phyloP scores from a whole-genome alignment of 1,284 basidiomycete genomes.

The Puccinia horiana region DNA sequence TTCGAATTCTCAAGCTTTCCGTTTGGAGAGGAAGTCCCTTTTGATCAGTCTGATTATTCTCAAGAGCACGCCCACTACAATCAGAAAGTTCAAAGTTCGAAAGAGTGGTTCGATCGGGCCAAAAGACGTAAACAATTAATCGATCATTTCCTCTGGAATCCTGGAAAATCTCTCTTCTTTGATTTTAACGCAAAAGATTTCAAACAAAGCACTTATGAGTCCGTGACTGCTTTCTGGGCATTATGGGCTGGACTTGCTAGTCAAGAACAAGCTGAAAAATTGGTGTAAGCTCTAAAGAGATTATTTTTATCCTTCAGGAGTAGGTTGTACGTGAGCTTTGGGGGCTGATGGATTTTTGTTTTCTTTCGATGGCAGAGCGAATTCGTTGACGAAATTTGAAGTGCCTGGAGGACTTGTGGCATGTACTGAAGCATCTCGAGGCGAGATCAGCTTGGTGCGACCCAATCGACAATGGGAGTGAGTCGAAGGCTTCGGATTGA shows the following conservation, averaged over 20 bases:
- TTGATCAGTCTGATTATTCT: neutral
- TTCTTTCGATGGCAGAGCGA: constrained; percentile 63
- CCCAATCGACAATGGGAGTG: constrained; percentile 96
- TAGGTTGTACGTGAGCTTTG: no score
- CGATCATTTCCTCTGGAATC: constrained; percentile 93
- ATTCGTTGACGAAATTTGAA: constrained; percentile 91
- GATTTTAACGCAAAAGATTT: constrained; percentile 74
- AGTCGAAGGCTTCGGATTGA: neutral
- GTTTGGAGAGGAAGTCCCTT: constrained; percentile 67
- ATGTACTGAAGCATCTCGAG: constrained; percentile 93
- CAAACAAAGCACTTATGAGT: constrained; percentile 84
- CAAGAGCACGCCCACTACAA: constrained; percentile 65
- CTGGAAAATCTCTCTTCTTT: constrained; percentile 88
- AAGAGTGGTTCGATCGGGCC: constrained; percentile 87
- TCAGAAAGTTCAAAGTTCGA: constrained; percentile 67
- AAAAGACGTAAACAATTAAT: constrained; percentile 78
- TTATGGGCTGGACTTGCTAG: constrained; percentile 96
- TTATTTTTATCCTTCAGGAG: neutral
- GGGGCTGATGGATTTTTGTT: neutral
- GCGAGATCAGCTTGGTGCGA: constrained; percentile 87
- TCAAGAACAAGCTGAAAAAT: constrained; percentile 86
- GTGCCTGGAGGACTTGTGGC: constrained; percentile 93
- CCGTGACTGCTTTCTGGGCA: constrained; percentile 91
- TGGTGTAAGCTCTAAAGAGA: constrained; percentile 68
- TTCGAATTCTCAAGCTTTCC: constrained; percentile 90